Evolutionary conservation across 2,329 filamentous ascomycete genomes (phyloP), one percentile per base, ranked within the genome.

Genomic region (Talaromyces sp.): DNA sequence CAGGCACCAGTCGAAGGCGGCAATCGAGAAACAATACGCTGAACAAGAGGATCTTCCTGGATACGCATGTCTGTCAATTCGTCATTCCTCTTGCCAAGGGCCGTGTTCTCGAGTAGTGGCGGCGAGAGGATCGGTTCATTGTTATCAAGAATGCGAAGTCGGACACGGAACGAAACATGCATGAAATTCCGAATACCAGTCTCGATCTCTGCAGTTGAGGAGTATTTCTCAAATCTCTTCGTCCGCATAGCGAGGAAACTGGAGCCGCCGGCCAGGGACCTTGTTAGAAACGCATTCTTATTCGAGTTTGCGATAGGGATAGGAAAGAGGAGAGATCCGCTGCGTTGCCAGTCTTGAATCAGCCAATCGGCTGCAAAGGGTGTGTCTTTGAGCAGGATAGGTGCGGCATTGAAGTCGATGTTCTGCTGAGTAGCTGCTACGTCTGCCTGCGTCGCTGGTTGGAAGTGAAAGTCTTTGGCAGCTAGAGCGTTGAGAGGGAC

Each of bases 151-250:
- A 85, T 74, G 3, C 82, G 80, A 60, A 82, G 76, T 6, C 78
- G 74, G 59, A 84, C 78, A 9, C 83, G 80, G 58, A 85, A 71
- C 2, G 81, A 83, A n/a, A 77, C 79, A 67, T 80, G 80, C 69
- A 79, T 77, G 60, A 84, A 71, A 64, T 82, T 80, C 24, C 77
- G 76, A 47, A 80, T 70, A 11, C 72, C 68, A 60, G 78, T 81
- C 63, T 84, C 82, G 24, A 85, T 79, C 68, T 85, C 83, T 9
- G 78, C 81, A 0, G 81, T 76, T 0, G 81, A 82, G 14, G 82
- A 81, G 70, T 81, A 80, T 24, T 77, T 70, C 1, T 75, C 67
- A 7, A 78, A 73, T 4, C 82, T 76, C 13, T 74, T 79, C 3
- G 82, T 82, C 33, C 82, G 81, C 33, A 85, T 75, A 5, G 80